Evolutionary conservation across 495 filamentous ascomycete species (phyloP).

Genomic region (Penicillium coprophilum): DNA sequence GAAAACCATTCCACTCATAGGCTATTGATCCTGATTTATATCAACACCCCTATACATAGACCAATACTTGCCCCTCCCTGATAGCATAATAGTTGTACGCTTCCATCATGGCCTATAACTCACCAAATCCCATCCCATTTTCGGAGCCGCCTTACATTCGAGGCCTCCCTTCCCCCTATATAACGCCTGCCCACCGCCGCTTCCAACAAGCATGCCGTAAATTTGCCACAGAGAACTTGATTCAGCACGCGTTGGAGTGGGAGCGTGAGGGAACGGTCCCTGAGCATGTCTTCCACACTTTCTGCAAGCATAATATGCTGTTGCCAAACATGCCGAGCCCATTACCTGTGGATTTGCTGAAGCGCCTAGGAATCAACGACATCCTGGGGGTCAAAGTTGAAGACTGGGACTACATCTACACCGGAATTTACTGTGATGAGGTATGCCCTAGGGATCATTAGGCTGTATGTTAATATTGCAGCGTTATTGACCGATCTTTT

Average conservation of each 20-base stretch:
- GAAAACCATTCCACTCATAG: constrained; percentile 14
- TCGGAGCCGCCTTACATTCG: constrained; percentile 70
- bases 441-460: constrained; percentile 15
- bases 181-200: constrained; percentile 55
- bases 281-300: constrained; percentile 58
- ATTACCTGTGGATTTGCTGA: constrained; percentile 65
- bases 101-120: constrained; percentile 34
- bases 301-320: constrained; percentile 62
- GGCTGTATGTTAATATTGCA: not conserved
- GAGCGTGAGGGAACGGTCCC: constrained; percentile 62
- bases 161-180: constrained; percentile 70
- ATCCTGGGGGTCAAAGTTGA: constrained; percentile 70
- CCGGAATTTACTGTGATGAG: constrained; percentile 67
- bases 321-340: constrained; percentile 65
- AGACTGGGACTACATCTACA: constrained; percentile 73
- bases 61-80: not conserved
- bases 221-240: constrained; percentile 60
- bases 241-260: constrained; percentile 63
- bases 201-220: constrained; percentile 69
- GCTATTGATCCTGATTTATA: not conserved
- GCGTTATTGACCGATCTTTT: not conserved
- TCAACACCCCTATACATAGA: not conserved
- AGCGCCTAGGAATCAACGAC: constrained; percentile 61
- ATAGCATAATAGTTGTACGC: not conserved
- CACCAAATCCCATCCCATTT: constrained; percentile 59